Evolutionary conservation across 768 basidiomycete genomes (phyloP).

Genomic region (Naganishia vishniacii): DNA sequence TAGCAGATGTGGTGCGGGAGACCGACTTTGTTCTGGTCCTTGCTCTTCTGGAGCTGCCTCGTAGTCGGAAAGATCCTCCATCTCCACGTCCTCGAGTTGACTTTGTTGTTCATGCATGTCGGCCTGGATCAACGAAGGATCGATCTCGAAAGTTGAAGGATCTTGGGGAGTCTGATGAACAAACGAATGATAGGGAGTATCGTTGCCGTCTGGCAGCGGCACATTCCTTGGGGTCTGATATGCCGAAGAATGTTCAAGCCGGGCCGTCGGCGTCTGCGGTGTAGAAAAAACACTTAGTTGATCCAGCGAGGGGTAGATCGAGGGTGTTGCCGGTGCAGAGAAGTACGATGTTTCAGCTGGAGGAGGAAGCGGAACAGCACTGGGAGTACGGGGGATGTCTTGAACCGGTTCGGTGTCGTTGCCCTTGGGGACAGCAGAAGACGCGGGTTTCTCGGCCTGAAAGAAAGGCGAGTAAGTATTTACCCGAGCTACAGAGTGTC

Average conservation of each 20-base stretch:
- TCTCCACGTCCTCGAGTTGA: conserved; percentile 21
- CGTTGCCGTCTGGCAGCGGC: conserved; percentile 17
- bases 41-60: background rate
- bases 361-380: conserved; percentile 1
- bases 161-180: background rate
- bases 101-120: background rate
- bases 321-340: conserved; percentile 5
- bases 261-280: conserved; percentile 1
- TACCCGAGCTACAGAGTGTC: background rate
- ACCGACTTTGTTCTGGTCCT: conserved; percentile 7
- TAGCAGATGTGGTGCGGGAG: conserved; percentile 5
- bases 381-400: background rate
- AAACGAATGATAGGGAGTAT: conserved; percentile 21
- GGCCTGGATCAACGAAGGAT: background rate
- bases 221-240: conserved; percentile 25
- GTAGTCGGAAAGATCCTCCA: conserved; percentile 24
- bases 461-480: background rate
- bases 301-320: conserved; percentile 8
- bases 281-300: background rate
- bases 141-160: background rate
- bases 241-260: background rate
- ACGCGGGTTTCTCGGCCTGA: background rate
- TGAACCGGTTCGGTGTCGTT: background rate
- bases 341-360: background rate
- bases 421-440: background rate